These are phyloP conservation scores for Kwoniella botswanensis DNA, from an alignment of 768 basidiomycete species.

Conservation along the genomic window DNA sequence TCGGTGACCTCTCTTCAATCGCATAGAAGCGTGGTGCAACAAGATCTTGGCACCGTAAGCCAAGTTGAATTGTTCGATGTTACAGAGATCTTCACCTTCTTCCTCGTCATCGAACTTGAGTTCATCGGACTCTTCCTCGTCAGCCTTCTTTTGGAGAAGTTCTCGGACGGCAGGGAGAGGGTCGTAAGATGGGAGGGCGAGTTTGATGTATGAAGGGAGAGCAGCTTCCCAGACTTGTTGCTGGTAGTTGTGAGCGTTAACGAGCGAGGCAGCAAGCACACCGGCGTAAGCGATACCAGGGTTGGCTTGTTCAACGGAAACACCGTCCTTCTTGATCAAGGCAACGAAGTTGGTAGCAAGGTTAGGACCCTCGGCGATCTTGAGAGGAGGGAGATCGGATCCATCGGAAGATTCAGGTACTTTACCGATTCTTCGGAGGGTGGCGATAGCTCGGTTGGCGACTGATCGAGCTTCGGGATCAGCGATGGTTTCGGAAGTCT, in stretches of 20 bases:
- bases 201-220: slow-evolving; percentile 75
- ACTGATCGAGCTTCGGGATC: slow-evolving; percentile 98
- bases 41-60: slow-evolving; percentile 99
- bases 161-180: slow-evolving; percentile 73
- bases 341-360: slow-evolving; percentile 70
- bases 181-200: slow-evolving; percentile 70
- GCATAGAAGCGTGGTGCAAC: slow-evolving; percentile 93
- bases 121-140: slow-evolving; percentile 72
- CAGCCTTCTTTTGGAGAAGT: slow-evolving; percentile 88
- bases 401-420: slow-evolving; percentile 83
- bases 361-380: slow-evolving; percentile 72
- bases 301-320: slow-evolving; percentile 64
- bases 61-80: slow-evolving; percentile 93
- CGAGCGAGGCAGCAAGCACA: slow-evolving; percentile 79
- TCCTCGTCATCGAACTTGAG: slow-evolving; percentile 80
- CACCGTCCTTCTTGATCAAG: slow-evolving; percentile 84
- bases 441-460: slow-evolving; percentile 86
- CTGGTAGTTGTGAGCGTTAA: slow-evolving; percentile 91
- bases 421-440: slow-evolving; percentile 93
- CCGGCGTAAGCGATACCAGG: slow-evolving; percentile 74
- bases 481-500: slow-evolving; percentile 91
- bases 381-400: slow-evolving; percentile 85
- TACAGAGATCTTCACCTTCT: slow-evolving; percentile 97
- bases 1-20: slow-evolving; percentile 97
- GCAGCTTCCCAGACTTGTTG: slow-evolving; percentile 78